These are phyloP conservation scores for Ajuga reptans DNA, from an alignment of 305 asterid species.

Conservation along the genomic window DNA sequence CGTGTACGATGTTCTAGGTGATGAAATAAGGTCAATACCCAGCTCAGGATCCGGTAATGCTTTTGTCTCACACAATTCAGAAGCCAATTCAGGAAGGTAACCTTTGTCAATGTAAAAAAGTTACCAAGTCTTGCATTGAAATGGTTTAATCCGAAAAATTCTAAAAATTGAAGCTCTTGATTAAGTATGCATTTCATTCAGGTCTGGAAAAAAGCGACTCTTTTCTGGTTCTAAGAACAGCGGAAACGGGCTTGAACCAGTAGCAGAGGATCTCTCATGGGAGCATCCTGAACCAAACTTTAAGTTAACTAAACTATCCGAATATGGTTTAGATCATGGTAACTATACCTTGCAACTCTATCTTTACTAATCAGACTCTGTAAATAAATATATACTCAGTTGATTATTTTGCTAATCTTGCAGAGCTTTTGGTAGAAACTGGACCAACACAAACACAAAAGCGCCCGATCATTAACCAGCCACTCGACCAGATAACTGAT, in stretches of 20 bases:
- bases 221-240: slow-evolving; percentile 55
- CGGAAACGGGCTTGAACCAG: slow-evolving; percentile 64
- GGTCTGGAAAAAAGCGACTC: slow-evolving; percentile 64
- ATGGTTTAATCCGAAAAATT: background rate
- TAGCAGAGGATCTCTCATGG: slow-evolving; percentile 67
- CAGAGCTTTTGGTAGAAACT: slow-evolving; percentile 72
- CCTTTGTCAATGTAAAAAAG: slow-evolving; percentile 11
- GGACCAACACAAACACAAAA: slow-evolving; percentile 88
- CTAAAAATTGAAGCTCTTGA: slow-evolving; percentile 7
- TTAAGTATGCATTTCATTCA: slow-evolving; percentile 21
- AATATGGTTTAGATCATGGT: slow-evolving; percentile 44
- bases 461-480: slow-evolving; percentile 32
- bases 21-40: slow-evolving; percentile 57
- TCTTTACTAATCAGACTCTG: slow-evolving; percentile 1
- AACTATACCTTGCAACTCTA: slow-evolving; percentile 13
- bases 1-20: slow-evolving; percentile 36
- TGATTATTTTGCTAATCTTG: slow-evolving; percentile 17
- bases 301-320: slow-evolving; percentile 44
- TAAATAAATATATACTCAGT: background rate
- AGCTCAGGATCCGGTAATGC: slow-evolving; percentile 78
- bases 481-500: slow-evolving; percentile 61
- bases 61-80: slow-evolving; percentile 50
- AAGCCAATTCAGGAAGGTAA: slow-evolving; percentile 59
- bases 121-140: background rate
- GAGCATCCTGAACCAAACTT: slow-evolving; percentile 43